Evolutionary conservation across 352 stramenopile genomes (phyloP).

Genomic region (Globisporangium orthogonon): DNA sequence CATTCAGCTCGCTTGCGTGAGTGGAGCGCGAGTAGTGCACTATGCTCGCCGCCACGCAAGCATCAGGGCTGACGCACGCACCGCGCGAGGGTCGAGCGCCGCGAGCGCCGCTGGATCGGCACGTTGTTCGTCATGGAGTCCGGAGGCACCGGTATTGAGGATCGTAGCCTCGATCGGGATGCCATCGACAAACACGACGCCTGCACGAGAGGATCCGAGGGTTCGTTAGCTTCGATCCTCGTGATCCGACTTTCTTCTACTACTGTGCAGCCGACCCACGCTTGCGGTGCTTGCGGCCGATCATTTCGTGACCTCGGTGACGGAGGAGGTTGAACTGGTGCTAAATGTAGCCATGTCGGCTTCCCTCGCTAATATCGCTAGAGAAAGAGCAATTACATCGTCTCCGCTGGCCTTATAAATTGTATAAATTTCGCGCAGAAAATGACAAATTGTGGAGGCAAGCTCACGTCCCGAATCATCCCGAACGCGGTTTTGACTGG

Average conservation of each 20-base stretch:
- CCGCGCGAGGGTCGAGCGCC: slow-evolving; percentile 38
- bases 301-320: slow-evolving; percentile 20
- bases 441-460: neutral
- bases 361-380: neutral
- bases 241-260: neutral
- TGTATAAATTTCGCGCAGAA: too few species aligned
- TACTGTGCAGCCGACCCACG: slow-evolving; percentile 22
- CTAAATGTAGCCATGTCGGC: neutral
- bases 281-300: slow-evolving; percentile 42
- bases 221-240: too few species aligned
- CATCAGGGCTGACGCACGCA: slow-evolving; percentile 14
- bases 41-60: neutral
- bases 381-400: neutral
- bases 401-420: neutral
- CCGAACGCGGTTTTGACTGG: neutral
- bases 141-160: slow-evolving; percentile 40
- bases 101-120: slow-evolving; percentile 34
- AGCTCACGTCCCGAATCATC: neutral
- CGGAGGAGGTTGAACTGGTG: too few species aligned
- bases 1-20: neutral
- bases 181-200: slow-evolving; percentile 63
- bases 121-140: slow-evolving; percentile 27
- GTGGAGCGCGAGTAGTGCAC: neutral
- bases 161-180: slow-evolving; percentile 65
- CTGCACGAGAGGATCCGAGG: slow-evolving; percentile 12